Evolutionary conservation across 805 yeast species (phyloP).

Genomic region (Ogataea saltuana): DNA sequence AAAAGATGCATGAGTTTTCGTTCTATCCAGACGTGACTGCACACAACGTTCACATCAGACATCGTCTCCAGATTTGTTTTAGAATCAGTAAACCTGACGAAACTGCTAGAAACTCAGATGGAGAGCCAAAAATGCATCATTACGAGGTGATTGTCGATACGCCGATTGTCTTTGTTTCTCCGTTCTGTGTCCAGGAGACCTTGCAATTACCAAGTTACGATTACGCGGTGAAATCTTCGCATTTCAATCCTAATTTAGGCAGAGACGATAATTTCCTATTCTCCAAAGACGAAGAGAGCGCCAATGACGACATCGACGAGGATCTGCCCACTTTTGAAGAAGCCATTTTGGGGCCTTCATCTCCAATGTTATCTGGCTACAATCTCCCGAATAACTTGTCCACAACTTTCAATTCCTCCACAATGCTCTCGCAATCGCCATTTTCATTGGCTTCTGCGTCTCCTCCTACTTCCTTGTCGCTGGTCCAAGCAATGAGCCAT

Average conservation of each 20-base stretch:
- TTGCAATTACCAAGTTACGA: conserved; percentile 43
- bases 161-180: conserved; percentile 59
- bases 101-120: conserved; percentile 30
- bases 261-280: conserved; percentile 14
- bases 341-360: conserved; percentile 51
- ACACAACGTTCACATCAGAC: conserved; percentile 61
- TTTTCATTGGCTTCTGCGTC: conserved; percentile 35
- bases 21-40: conserved; percentile 66
- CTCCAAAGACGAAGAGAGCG: conserved; percentile 10
- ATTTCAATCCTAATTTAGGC: conserved; percentile 15
- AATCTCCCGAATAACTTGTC: conserved; percentile 34
- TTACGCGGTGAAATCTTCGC: conserved; percentile 29
- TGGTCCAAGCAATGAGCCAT: conserved; percentile 14
- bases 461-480: conserved; percentile 25
- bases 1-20: conserved; percentile 21
- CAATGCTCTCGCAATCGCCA: conserved; percentile 39
- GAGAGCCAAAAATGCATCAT: conserved; percentile 57
- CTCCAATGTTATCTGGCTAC: conserved; percentile 44
- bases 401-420: conserved; percentile 33
- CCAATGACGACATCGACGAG: conserved; percentile 19
- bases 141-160: conserved; percentile 82
- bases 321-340: conserved; percentile 64
- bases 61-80: conserved; percentile 68
- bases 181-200: conserved; percentile 35
- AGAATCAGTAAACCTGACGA: conserved; percentile 66